Conservation (phyloP, 352 stramenopile species). For the Phytophthora quininea region DNA sequence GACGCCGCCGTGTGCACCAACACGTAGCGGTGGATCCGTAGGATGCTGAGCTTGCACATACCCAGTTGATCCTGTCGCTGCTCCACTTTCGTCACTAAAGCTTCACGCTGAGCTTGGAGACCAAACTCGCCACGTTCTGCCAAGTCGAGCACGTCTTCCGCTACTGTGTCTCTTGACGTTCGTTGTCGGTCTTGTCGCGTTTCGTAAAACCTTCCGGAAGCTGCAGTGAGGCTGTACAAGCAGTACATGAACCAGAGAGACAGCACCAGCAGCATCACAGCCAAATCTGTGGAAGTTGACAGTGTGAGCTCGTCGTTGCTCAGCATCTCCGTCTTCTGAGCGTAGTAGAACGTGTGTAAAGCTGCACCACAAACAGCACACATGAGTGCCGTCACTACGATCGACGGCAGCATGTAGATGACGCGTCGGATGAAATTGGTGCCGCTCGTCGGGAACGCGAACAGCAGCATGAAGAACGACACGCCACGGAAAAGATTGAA, state of each 20-base stretch:
- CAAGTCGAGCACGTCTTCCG: slow-evolving; percentile 58
- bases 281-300: slow-evolving; percentile 47
- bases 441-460: slow-evolving; percentile 55
- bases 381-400: slow-evolving; percentile 48
- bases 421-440: slow-evolving; percentile 52
- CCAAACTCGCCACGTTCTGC: slow-evolving; percentile 72
- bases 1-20: slow-evolving; percentile 45
- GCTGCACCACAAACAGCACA: slow-evolving; percentile 42
- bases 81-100: slow-evolving; percentile 61
- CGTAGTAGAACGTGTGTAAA: slow-evolving; percentile 66
- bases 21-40: slow-evolving; percentile 57
- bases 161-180: slow-evolving; percentile 45
- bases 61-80: slow-evolving; percentile 61
- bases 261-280: slow-evolving; percentile 42
- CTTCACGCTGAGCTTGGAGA: slow-evolving; percentile 67
- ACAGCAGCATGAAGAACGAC: slow-evolving; percentile 58
- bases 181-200: slow-evolving; percentile 37
- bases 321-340: slow-evolving; percentile 52
- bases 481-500: slow-evolving; percentile 67
- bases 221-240: slow-evolving; percentile 41
- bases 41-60: slow-evolving; percentile 55
- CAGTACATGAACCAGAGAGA: slow-evolving; percentile 54
- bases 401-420: slow-evolving; percentile 42
- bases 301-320: slow-evolving; percentile 22
- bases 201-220: slow-evolving; percentile 46